Percentiles rank a stretch among this genome's conserved stretches.
These are phyloP conservation scores for Colletotrichum shisoi DNA, from an alignment of 2,329 filamentous ascomycete genomes.

Conservation along the genomic window DNA sequence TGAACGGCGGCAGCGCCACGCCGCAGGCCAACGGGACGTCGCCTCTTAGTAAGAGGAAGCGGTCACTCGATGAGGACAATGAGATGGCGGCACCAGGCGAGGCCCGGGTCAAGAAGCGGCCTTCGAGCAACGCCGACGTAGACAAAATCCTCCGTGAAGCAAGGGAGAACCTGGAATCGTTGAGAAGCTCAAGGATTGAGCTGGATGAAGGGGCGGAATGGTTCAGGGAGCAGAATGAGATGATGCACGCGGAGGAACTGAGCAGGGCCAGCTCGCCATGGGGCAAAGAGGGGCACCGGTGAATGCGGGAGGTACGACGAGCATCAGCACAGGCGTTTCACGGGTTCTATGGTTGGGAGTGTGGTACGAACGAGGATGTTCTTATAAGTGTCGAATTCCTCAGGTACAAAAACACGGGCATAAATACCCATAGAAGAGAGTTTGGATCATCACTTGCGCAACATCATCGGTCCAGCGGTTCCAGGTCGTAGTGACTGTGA, in stretches of 20 bases:
- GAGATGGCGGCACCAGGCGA: slow-evolving; percentile 33
- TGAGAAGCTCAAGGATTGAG: slow-evolving; percentile 54
- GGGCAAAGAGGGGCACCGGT: slow-evolving; percentile 42
- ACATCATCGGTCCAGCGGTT: neutral
- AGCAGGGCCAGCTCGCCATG: slow-evolving; percentile 50
- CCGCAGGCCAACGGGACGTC: slow-evolving; percentile 37
- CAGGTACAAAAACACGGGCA: slow-evolving; percentile 26
- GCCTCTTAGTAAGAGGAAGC: slow-evolving; percentile 42
- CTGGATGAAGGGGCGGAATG: slow-evolving; percentile 58
- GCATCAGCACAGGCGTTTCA: slow-evolving; percentile 37
- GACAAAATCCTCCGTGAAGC: slow-evolving; percentile 55
- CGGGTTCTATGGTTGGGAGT: slow-evolving; percentile 30
- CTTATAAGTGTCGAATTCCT: slow-evolving; percentile 33
- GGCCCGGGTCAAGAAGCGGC: slow-evolving; percentile 42
- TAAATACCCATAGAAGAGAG: slow-evolving; percentile 35
- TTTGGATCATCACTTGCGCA: slow-evolving; percentile 22
- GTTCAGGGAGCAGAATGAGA: slow-evolving; percentile 57
- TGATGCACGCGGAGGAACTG: slow-evolving; percentile 51
- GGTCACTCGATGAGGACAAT: slow-evolving; percentile 38
- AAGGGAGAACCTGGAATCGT: slow-evolving; percentile 48
- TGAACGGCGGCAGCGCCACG: slow-evolving; percentile 28
- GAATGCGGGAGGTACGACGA: slow-evolving; percentile 12
- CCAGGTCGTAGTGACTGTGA: neutral
- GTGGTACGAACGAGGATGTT: slow-evolving; percentile 32
- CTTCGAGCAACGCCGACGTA: slow-evolving; percentile 47